Base-by-base conservation (phyloP, 2,329 filamentous ascomycete species). In the Neopestalotiopsis rosae region DNA sequence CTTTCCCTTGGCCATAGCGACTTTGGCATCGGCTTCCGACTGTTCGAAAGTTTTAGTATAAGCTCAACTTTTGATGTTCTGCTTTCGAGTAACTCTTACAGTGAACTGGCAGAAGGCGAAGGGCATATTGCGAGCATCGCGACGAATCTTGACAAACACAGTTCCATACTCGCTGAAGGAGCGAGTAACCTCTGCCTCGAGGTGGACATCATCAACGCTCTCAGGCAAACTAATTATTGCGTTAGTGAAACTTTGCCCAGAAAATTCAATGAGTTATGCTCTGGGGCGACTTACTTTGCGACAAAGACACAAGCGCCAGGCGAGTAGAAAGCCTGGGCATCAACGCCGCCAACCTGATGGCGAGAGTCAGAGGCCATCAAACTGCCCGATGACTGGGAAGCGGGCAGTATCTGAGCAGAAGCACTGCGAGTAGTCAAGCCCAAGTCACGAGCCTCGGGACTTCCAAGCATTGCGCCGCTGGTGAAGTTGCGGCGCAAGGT, bases 41-140 rank as follows among this genome's bases (percentile, higher is more conserved):
- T 89, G 70, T 32, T 38, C 12, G 17, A 2, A 10, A 20, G 63
- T 83, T 66, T 63, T 12, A 64, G 20, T 4, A 5, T 1, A 40
- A 9, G 30, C 66, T 5, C 5, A 17, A n/a, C 7, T 12, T 24
- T 61, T 3, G 30, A 61, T 52, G 3, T n/a, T 20, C 6, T 56
- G 3, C 7, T 34, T 5, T 28, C 40, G 28, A 6, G 32, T 34
- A 9, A 30, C 42, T 79, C 86, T 81, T 75, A 90, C 89, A 1
- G 87, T 90, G 73, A 83, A 92, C 73, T 91, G 90, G 28, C 85
- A 86, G 72, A 91, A 91, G 0, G 89, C 89, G 74, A 89, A 90
- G 0, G 90, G 90, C 87, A 91, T 90, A 52, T 86, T 82, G 14
- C 78, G 78, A 12, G 69, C 70, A 72, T 91, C 89, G 20, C 89